Evolutionary conservation across 2,329 filamentous ascomycete species (phyloP).

Genomic region (Anthostomella pinea): DNA sequence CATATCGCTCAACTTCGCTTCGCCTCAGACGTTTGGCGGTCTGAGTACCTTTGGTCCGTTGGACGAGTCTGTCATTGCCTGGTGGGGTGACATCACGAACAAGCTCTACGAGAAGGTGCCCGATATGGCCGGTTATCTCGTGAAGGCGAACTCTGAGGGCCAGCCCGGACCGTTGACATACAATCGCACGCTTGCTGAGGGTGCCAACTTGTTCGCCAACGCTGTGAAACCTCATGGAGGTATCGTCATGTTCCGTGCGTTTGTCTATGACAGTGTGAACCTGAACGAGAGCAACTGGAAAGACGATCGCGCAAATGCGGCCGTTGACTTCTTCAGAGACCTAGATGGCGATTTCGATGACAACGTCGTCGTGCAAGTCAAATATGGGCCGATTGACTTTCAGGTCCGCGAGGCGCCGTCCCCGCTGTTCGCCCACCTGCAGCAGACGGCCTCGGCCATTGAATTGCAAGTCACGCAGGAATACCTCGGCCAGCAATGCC

Average conservation of each 20-base stretch:
- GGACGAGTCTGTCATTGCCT: conserved; percentile 55
- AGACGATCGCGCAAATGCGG: conserved; percentile 66
- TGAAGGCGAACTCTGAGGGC: conserved; percentile 71
- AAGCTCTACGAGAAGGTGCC: conserved; percentile 60
- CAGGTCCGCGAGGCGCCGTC: conserved; percentile 67
- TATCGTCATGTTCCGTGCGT: conserved; percentile 68
- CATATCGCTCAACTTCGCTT: conserved; percentile 66
- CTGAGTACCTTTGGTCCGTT: conserved; percentile 65
- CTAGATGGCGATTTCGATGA: conserved; percentile 66
- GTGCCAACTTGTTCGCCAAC: conserved; percentile 65
- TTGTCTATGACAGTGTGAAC: conserved; percentile 59
- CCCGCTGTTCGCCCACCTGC: conserved; percentile 57
- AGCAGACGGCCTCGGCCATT: conserved; percentile 48
- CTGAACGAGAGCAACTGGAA: conserved; percentile 60
- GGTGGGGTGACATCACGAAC: conserved; percentile 60
- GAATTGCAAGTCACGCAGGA: conserved; percentile 68
- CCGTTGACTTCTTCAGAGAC: conserved; percentile 62
- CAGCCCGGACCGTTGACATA: conserved; percentile 69
- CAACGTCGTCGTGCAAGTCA: conserved; percentile 71
- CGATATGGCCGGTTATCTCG: conserved; percentile 65
- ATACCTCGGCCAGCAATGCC: conserved; percentile 68
- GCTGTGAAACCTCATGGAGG: conserved; percentile 57
- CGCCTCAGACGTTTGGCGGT: conserved; percentile 54
- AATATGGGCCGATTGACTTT: conserved; percentile 73
- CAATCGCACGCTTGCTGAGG: conserved; percentile 65